Conservation (phyloP, 2,329 filamentous ascomycete species). For the Ophiostoma angusticollis region DNA sequence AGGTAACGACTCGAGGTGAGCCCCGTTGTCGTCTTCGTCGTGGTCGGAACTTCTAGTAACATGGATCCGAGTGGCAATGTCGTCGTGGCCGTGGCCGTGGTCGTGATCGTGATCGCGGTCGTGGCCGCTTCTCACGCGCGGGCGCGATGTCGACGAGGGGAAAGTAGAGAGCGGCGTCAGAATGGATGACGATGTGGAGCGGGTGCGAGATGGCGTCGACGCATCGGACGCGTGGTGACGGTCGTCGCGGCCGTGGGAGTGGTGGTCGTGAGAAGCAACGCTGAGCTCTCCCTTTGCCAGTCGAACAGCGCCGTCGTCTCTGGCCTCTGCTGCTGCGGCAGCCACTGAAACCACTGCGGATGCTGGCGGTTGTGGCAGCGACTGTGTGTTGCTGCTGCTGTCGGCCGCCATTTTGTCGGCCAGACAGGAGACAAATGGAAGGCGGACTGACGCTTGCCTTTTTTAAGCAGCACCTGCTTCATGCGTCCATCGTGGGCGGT, state of each 20-base stretch:
- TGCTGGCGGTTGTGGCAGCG: constrained; percentile 3
- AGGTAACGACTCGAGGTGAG: not conserved
- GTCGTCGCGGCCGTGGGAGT: not conserved
- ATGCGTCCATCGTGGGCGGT: no score
- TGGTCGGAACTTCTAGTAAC: not conserved
- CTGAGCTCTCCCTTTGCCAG: no score
- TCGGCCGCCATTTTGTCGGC: constrained; percentile 3
- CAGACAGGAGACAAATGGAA: no score
- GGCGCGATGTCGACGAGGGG: constrained; percentile 9
- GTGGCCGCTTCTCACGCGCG: not conserved
- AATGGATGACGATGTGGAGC: constrained; percentile 8
- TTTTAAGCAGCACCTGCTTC: no score
- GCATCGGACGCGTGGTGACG: constrained; percentile 3
- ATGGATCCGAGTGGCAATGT: not conserved
- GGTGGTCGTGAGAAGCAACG: not conserved
- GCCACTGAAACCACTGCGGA: constrained; percentile 1
- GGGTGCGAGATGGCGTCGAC: constrained; percentile 8
- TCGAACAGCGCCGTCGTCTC: no score
- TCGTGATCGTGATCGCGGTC: not conserved
- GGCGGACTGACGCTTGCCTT: no score
- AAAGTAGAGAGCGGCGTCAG: constrained; percentile 7
- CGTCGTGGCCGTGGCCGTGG: not conserved
- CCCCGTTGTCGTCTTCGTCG: not conserved
- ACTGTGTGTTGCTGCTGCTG: not conserved
- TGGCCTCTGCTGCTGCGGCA: no score